phyloP scores from a whole-genome alignment of 257 asterid genomes.

The Capsicum chinense region DNA sequence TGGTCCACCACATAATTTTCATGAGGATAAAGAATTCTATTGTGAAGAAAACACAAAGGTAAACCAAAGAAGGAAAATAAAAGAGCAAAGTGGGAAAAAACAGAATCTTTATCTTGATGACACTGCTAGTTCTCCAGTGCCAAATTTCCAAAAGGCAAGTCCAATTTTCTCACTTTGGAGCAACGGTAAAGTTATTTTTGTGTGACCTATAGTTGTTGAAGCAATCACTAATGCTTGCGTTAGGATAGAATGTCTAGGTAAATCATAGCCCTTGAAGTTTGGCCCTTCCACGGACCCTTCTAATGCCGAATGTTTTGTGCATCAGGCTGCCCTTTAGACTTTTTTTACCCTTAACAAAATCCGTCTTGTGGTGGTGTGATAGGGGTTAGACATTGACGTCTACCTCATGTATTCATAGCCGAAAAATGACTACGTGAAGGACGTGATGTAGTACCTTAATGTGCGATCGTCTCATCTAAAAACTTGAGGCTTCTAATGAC shows the following conservation, averaged over 20 bases:
- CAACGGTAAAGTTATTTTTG: not conserved
- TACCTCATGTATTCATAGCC: not conserved
- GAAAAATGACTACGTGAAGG: not conserved
- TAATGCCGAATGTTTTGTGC: not conserved
- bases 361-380: not conserved
- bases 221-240: not conserved
- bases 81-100: slow-evolving; percentile 35
- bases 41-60: slow-evolving; percentile 35
- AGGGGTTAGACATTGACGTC: not conserved
- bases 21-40: slow-evolving; percentile 36
- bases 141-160: slow-evolving; percentile 43
- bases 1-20: slow-evolving; percentile 65
- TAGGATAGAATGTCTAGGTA: not conserved
- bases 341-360: not conserved
- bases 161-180: not conserved
- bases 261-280: not conserved
- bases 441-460: not conserved
- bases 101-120: slow-evolving; percentile 72
- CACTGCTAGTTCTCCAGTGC: slow-evolving; percentile 82
- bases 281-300: not conserved
- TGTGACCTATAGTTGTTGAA: not conserved
- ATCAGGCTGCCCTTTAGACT: not conserved
- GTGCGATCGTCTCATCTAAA: not conserved
- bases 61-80: slow-evolving; percentile 38
- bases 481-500: not conserved